Percentiles rank a stretch among this genome's conserved stretches.
Evolutionary conservation across 2,329 filamentous ascomycete species (phyloP).

Genomic region (Calonectria pseudoturangicola): DNA sequence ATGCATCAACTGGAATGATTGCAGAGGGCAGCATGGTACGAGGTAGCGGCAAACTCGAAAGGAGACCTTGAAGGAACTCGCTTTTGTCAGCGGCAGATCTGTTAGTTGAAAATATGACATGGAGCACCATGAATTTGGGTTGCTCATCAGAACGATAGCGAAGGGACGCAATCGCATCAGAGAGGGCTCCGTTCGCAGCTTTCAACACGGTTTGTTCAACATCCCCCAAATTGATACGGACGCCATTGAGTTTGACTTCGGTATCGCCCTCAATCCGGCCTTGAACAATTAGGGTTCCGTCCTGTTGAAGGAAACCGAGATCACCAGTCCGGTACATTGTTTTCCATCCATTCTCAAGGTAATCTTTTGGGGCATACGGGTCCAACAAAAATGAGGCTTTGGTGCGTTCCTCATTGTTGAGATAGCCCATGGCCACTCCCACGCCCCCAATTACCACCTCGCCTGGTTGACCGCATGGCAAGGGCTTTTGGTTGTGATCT

Average conservation of each 20-base stretch:
- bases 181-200: constrained; percentile 20
- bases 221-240: constrained; percentile 68
- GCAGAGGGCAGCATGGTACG: constrained; percentile 59
- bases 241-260: constrained; percentile 67
- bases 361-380: constrained; percentile 12
- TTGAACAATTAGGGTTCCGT: constrained; percentile 60
- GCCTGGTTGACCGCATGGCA: constrained; percentile 11
- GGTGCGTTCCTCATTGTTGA: constrained; percentile 24
- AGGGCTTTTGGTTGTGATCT: neutral
- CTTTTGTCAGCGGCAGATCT: neutral
- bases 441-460: constrained; percentile 15
- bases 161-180: constrained; percentile 34
- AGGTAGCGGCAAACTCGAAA: constrained; percentile 53
- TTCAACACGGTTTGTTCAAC: constrained; percentile 39
- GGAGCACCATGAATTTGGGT: constrained; percentile 53
- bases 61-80: constrained; percentile 3
- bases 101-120: constrained; percentile 52
- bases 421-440: constrained; percentile 17
- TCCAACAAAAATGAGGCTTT: constrained; percentile 31
- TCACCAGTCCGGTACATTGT: constrained; percentile 47
- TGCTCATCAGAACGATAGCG: constrained; percentile 5
- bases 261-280: constrained; percentile 65
- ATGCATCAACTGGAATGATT: constrained; percentile 50
- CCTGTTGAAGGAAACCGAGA: constrained; percentile 46
- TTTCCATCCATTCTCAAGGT: neutral